Percentiles rank a stretch among this genome's conserved stretches.
phyloP scores from a whole-genome alignment of 768 basidiomycete species.

The Postia placenta region DNA sequence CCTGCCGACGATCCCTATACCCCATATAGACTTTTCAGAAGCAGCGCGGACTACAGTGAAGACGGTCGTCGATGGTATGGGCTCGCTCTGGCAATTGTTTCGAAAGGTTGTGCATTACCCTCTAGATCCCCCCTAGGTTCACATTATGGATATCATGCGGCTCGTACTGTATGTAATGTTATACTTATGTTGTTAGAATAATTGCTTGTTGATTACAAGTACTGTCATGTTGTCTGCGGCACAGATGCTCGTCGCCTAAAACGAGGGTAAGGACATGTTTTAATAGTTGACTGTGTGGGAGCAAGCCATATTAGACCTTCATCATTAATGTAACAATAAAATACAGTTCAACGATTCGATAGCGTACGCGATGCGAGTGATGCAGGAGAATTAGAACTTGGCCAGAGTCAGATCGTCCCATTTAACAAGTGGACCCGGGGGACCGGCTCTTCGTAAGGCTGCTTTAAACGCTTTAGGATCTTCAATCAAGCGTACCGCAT shows the following conservation, averaged over 20 bases:
- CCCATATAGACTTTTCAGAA: slow-evolving; percentile 18
- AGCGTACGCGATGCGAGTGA: neutral
- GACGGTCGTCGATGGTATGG: slow-evolving; percentile 33
- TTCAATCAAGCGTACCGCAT: slow-evolving; percentile 54
- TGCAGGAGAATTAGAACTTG: slow-evolving; percentile 35
- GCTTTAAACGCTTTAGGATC: slow-evolving; percentile 65
- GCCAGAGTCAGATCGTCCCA: slow-evolving; percentile 70
- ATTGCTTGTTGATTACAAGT: too few relatives aligned
- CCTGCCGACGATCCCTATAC: neutral
- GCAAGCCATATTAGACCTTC: neutral
- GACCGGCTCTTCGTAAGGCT: slow-evolving; percentile 44
- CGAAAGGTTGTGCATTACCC: slow-evolving; percentile 53
- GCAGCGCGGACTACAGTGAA: slow-evolving; percentile 22
- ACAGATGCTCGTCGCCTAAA: too few relatives aligned
- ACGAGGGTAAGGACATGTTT: too few relatives aligned
- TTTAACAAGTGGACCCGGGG: slow-evolving; percentile 61
- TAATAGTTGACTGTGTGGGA: neutral
- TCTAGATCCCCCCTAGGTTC: slow-evolving; percentile 40
- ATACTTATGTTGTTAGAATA: too few relatives aligned
- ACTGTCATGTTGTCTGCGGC: too few relatives aligned
- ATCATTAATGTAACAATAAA: neutral
- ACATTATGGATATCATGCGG: too few relatives aligned
- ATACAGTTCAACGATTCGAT: too few relatives aligned
- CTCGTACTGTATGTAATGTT: too few relatives aligned
- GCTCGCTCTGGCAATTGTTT: slow-evolving; percentile 41